Conservation (phyloP, 192 early-diverging fungal genomes). For the Phlyctochytrium bullatum region DNA sequence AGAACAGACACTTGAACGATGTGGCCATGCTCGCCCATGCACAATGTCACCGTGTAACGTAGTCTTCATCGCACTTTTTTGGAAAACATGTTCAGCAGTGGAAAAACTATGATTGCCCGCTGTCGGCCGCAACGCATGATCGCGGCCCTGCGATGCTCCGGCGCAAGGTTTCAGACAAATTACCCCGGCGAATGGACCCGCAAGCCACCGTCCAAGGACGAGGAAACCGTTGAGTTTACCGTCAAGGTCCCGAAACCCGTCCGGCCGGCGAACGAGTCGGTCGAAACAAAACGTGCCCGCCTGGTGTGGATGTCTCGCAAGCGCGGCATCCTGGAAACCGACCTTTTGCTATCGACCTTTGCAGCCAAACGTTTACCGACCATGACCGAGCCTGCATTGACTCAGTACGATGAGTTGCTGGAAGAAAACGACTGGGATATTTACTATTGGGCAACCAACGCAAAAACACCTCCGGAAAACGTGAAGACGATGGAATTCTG, state of each 20-base stretch:
- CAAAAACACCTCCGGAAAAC: constrained; percentile 33
- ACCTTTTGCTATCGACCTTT: constrained; percentile 88
- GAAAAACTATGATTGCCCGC: no score
- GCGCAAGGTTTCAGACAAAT: neutral
- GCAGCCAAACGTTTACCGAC: constrained; percentile 59
- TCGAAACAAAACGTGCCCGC: constrained; percentile 73
- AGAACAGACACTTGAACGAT: constrained; percentile 49
- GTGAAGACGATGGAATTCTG: constrained; percentile 37
- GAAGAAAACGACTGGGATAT: constrained; percentile 95
- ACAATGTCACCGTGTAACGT: no score
- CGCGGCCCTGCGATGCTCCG: no score
- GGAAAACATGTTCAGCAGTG: no score
- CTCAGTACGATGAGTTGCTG: constrained; percentile 77
- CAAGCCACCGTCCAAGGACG: constrained; percentile 19
- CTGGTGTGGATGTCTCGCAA: constrained; percentile 87
- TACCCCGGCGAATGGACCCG: constrained; percentile 32
- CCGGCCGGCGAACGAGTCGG: constrained; percentile 61
- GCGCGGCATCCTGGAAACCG: constrained; percentile 91
- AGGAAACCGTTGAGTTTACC: constrained; percentile 22
- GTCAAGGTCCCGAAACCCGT: constrained; percentile 50
- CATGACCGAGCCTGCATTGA: constrained; percentile 58
- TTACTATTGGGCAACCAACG: constrained; percentile 81
- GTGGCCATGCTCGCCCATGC: no score
- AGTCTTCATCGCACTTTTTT: no score
- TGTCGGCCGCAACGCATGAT: no score